Conservation (phyloP, 2,329 filamentous ascomycete genomes). For the Stachybotrys echinatus region DNA sequence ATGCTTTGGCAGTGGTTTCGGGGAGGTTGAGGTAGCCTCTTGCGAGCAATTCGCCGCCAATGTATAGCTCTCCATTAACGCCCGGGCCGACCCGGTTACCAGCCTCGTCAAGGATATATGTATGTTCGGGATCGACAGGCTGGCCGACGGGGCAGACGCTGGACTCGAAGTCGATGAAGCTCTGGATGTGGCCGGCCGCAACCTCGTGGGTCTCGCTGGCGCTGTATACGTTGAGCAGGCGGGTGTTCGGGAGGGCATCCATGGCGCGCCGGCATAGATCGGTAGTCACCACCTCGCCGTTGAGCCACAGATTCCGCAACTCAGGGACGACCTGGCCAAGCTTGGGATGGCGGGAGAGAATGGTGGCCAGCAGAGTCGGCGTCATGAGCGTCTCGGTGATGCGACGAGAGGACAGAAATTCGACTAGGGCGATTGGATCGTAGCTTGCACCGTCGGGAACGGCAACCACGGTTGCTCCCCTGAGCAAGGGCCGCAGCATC, state of each 20-base stretch:
- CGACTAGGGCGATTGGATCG: constrained; percentile 68
- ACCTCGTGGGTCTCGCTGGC: constrained; percentile 80
- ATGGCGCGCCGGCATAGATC: constrained; percentile 67
- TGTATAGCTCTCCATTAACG: constrained; percentile 65
- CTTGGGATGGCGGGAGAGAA: constrained; percentile 63
- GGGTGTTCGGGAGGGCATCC: constrained; percentile 61
- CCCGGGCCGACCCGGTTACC: constrained; percentile 59
- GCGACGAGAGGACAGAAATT: constrained; percentile 58
- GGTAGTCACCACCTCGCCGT: constrained; percentile 77
- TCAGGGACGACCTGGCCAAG: constrained; percentile 59
- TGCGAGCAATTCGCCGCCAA: constrained; percentile 69
- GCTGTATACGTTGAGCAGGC: constrained; percentile 75
- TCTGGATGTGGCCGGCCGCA: constrained; percentile 68
- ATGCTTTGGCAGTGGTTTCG: constrained; percentile 69
- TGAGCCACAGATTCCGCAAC: constrained; percentile 70
- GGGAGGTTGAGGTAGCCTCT: constrained; percentile 76
- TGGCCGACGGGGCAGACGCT: constrained; percentile 70
- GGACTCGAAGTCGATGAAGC: constrained; percentile 58
- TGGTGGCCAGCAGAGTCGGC: constrained; percentile 69
- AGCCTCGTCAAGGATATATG: constrained; percentile 67
- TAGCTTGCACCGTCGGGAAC: constrained; percentile 75
- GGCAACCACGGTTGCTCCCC: constrained; percentile 70
- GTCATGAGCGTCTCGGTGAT: constrained; percentile 83
- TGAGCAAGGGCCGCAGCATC: constrained; percentile 69
- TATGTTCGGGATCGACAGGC: constrained; percentile 61